A percentile compares a stretch with the other conserved stretches of the same genome.
Evolutionary conservation across 2,329 filamentous ascomycete genomes (phyloP).

Genomic region (Hawksworthiomyces lignivorus): DNA sequence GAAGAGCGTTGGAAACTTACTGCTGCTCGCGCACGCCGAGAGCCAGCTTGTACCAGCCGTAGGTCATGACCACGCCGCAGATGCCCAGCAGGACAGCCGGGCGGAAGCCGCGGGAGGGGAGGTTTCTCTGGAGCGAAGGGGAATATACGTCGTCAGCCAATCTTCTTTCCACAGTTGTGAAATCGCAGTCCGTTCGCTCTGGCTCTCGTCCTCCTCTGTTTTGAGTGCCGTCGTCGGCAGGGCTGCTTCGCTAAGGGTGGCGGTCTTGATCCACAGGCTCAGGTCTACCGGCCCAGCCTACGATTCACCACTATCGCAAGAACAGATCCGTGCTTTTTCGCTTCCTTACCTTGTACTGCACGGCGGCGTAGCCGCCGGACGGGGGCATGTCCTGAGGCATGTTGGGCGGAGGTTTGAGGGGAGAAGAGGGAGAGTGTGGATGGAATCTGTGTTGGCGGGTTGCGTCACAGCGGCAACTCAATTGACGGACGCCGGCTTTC

Average conservation of each 20-base stretch:
- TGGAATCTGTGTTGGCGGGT: no score
- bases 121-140: slow-evolving; percentile 67
- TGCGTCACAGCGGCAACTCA: no score
- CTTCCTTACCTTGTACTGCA: slow-evolving; percentile 83
- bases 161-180: no score
- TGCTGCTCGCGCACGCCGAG: slow-evolving; percentile 83
- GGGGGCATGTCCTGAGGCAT: slow-evolving; percentile 99
- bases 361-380: slow-evolving; percentile 83
- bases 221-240: not conserved
- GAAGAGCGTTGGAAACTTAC: slow-evolving; percentile 43
- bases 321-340: not conserved
- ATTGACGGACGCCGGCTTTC: no score
- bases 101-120: slow-evolving; percentile 84
- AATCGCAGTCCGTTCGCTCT: not conserved
- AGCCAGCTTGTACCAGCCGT: slow-evolving; percentile 82
- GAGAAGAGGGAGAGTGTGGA: no score
- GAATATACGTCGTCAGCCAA: not conserved
- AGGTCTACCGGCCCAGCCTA: no score
- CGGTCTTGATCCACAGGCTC: no score
- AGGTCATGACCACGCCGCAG: slow-evolving; percentile 72
- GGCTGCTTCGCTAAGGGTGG: not conserved
- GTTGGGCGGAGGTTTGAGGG: no score
- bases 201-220: not conserved
- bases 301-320: no score
- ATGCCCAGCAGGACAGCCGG: slow-evolving; percentile 71